Evolutionary conservation across 1,284 basidiomycete genomes (phyloP), one percentile per base, ranked within the genome.

Genomic region (Ustilago bromivora): DNA sequence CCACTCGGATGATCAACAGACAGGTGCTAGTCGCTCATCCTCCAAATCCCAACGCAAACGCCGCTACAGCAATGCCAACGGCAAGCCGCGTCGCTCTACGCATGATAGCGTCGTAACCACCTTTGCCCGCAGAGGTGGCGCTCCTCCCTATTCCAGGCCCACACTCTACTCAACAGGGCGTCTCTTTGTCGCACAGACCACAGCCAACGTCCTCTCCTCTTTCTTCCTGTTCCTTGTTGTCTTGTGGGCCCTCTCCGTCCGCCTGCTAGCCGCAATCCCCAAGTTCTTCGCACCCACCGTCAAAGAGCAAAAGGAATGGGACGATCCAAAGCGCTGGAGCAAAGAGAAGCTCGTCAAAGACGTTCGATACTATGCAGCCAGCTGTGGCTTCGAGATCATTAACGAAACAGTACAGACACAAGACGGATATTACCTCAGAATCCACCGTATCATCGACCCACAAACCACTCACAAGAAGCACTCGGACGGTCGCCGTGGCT

Each of bases 381-480:
- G 87, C 57, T 88, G 89, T 52, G 90, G 90, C 3, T 89, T 90
- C 82, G 89, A 90, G 71, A 89, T 91, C 54, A 86, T 88, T 61
- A 88, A 91, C 77, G 89, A 90, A 82, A 87, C 87, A 31, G 88
- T 90, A 23, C 89, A 90, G 81, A 91, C 90, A 0, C 88, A 90
- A 67, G 90, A 91, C 78, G 90, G 90, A 7, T 91, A 89, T 81
- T 86, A 86, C 46, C 82, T 91, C 40, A 87, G 89, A 55, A 87
- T 90, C 77, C 88, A 90, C 83, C 87, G 88, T 56, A 88, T 91
- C 61, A 87, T 90, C 61, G 88, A 89, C 72, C 88, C 88, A 17
- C 76, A 88, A 53, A 86, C 88, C 76, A 69, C 64, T 52, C 66
- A 78, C 6, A 82, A 85, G 66, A 82, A 82, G 23, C 86, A 86